A percentile compares a stretch with the other conserved stretches of the same genome.
phyloP scores from a whole-genome alignment of 129 eudicot genomes.

The Deinandra increscens region DNA sequence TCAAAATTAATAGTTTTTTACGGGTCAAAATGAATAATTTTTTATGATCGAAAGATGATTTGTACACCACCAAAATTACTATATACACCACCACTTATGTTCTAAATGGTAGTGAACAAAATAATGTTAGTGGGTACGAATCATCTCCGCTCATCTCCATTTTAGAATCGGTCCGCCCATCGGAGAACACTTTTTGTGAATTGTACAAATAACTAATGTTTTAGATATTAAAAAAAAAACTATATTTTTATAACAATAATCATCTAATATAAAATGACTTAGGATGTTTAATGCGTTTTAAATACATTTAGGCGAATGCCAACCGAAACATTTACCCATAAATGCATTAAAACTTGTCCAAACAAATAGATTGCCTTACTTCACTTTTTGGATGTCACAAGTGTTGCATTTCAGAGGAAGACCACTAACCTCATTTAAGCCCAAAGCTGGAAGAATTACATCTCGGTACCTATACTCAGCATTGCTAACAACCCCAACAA shows the following conservation, averaged over 20 bases:
- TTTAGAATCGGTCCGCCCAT: too few relatives aligned
- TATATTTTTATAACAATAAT: neutral
- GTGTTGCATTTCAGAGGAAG: neutral
- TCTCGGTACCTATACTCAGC: constrained; percentile 94
- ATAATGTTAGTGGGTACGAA: too few relatives aligned
- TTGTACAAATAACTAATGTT: neutral
- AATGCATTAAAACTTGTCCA: neutral
- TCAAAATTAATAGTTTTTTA: too few relatives aligned
- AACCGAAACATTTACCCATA: neutral
- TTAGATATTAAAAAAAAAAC: neutral
- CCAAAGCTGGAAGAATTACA: constrained; percentile 97
- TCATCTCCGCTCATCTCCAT: too few relatives aligned
- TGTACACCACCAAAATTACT: too few relatives aligned
- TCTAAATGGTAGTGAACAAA: too few relatives aligned
- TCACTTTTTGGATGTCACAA: neutral
- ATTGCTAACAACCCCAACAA: constrained; percentile 89
- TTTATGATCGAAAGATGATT: too few relatives aligned
- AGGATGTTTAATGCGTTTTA: neutral
- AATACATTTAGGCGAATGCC: neutral
- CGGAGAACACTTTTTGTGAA: neutral
- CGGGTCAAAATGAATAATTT: too few relatives aligned
- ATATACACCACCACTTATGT: neutral
- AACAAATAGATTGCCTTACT: neutral
- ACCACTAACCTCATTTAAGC: constrained; percentile 68
- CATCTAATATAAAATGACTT: neutral